Conservation (phyloP, 352 stramenopile genomes). For the Blastocystis hominis region DNA sequence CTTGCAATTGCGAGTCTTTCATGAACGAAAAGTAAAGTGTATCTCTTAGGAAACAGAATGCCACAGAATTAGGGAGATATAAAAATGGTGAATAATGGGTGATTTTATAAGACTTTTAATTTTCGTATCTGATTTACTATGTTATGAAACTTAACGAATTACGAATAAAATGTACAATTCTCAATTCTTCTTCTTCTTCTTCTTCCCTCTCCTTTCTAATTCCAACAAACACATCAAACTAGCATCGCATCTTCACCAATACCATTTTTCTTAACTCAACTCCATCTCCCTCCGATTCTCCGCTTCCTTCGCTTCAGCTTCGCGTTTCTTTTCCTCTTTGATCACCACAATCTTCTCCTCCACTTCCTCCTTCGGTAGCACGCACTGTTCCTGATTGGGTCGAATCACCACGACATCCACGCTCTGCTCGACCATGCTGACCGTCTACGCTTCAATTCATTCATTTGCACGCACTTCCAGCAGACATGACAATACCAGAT, state of each 20-base stretch:
- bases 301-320: slow-evolving; percentile 32
- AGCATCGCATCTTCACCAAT: neutral
- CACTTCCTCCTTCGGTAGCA: slow-evolving; percentile 1
- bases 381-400: neutral
- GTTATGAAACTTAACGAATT: neutral
- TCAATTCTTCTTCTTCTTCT: neutral
- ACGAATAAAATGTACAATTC: neutral
- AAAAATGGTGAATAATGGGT: no score
- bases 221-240: neutral
- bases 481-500: slow-evolving; percentile 22
- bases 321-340: slow-evolving; percentile 55
- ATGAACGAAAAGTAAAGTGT: neutral
- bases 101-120: neutral
- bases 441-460: slow-evolving; percentile 34
- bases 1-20: neutral
- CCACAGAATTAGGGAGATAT: neutral
- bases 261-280: neutral
- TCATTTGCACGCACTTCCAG: neutral
- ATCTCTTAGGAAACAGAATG: neutral
- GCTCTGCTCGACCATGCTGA: slow-evolving; percentile 35
- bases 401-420: slow-evolving; percentile 27
- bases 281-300: slow-evolving; percentile 1
- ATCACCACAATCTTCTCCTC: slow-evolving; percentile 40
- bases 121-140: neutral
- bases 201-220: neutral